These are phyloP conservation scores for Alternaria infectoria DNA, from an alignment of 2,329 filamentous ascomycete species.

Conservation along the genomic window DNA sequence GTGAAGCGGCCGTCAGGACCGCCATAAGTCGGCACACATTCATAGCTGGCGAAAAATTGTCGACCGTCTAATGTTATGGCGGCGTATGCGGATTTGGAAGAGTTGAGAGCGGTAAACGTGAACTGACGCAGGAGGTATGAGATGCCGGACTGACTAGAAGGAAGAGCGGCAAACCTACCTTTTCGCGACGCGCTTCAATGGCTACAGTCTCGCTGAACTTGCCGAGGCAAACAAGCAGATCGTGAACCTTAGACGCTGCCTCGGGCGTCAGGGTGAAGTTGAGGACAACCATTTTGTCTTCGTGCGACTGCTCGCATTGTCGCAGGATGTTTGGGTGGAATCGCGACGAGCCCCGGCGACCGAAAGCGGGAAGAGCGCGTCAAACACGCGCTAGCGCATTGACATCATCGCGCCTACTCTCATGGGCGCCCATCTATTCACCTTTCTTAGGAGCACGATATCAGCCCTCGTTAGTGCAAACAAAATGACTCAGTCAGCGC, in stretches of 20 bases:
- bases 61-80: slow-evolving; percentile 71
- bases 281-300: slow-evolving; percentile 55
- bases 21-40: slow-evolving; percentile 58
- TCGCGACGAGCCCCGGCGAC: slow-evolving; percentile 3
- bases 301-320: slow-evolving; percentile 16
- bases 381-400: slow-evolving; percentile 29
- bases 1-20: slow-evolving; percentile 64
- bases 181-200: slow-evolving; percentile 73
- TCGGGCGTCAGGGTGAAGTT: slow-evolving; percentile 78
- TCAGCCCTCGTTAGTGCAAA: background rate
- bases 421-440: background rate
- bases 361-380: slow-evolving; percentile 23
- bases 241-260: slow-evolving; percentile 72
- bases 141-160: slow-evolving; percentile 18
- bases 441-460: background rate
- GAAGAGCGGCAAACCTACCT: slow-evolving; percentile 54
- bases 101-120: slow-evolving; percentile 75
- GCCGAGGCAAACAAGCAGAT: slow-evolving; percentile 74
- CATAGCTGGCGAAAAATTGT: slow-evolving; percentile 76
- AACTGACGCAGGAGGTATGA: slow-evolving; percentile 55
- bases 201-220: slow-evolving; percentile 83
- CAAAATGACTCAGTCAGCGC: slow-evolving; percentile 33
- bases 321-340: background rate
- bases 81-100: slow-evolving; percentile 80
- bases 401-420: slow-evolving; percentile 19